Percentiles rank a stretch among this genome's conserved stretches.
Evolutionary conservation across 805 yeast genomes (phyloP).

Genomic region (Starmerella floris): DNA sequence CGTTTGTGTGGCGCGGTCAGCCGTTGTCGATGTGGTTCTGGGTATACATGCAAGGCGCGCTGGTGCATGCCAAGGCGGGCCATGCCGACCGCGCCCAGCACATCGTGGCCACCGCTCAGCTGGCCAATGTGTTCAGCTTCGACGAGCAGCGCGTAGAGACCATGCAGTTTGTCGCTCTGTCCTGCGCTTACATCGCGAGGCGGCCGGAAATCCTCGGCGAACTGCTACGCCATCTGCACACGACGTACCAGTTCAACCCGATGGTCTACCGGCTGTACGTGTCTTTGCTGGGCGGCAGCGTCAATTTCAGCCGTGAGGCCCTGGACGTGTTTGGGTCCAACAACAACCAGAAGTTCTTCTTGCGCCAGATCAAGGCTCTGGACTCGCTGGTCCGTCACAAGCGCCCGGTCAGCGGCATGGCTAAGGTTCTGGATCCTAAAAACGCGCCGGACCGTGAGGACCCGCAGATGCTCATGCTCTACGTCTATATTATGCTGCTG

Average conservation of each 20-base stretch:
- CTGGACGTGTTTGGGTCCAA: constrained; percentile 55
- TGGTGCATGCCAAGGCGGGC: constrained; percentile 50
- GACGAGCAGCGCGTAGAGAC: constrained; percentile 46
- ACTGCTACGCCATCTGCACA: constrained; percentile 49
- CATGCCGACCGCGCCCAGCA: constrained; percentile 47
- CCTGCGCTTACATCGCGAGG: constrained; percentile 37
- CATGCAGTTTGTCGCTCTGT: constrained; percentile 52
- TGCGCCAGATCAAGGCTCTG: constrained; percentile 79
- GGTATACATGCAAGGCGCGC: constrained; percentile 64
- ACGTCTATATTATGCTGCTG: constrained; percentile 66
- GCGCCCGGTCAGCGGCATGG: constrained; percentile 60
- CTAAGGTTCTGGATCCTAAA: constrained; percentile 35
- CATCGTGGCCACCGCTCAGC: constrained; percentile 59
- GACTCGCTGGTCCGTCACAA: constrained; percentile 48
- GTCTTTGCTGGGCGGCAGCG: constrained; percentile 35
- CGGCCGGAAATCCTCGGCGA: constrained; percentile 45
- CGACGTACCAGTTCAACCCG: constrained; percentile 63
- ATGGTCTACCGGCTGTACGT: constrained; percentile 52
- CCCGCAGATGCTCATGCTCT: constrained; percentile 63
- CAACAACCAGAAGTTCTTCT: constrained; percentile 77
- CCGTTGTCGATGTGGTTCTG: constrained; percentile 73
- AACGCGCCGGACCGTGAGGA: constrained; percentile 23
- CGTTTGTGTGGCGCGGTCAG: constrained; percentile 53
- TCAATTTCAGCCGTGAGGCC: constrained; percentile 36
- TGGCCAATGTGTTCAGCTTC: constrained; percentile 64